phyloP scores from a whole-genome alignment of 176 grass and related monocot species.

The Bolboschoenus planiculmis region DNA sequence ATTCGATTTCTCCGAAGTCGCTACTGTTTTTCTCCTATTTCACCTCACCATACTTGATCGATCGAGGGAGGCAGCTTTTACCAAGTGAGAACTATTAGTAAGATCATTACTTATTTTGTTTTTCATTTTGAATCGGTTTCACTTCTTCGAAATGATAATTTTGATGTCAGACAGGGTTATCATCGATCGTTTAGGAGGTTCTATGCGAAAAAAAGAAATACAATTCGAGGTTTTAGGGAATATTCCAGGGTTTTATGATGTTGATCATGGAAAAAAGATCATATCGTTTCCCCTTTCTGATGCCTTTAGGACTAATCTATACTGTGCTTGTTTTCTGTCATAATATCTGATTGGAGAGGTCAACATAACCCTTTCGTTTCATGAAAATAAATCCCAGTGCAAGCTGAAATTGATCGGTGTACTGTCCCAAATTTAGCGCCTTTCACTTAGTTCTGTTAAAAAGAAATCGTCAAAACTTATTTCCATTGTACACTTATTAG shows the following conservation, averaged over 20 bases:
- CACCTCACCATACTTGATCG: background rate
- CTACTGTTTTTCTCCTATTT: background rate
- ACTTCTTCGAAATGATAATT: background rate
- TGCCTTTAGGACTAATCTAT: background rate
- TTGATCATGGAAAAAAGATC: background rate
- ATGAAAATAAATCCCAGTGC: background rate
- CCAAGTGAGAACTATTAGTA: background rate
- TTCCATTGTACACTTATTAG: background rate
- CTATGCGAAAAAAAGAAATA: background rate
- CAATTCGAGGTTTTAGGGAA: background rate
- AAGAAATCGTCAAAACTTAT: background rate
- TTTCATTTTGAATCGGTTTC: background rate
- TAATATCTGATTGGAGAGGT: background rate
- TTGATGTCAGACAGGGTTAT: background rate
- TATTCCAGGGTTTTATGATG: background rate
- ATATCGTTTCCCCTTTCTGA: background rate
- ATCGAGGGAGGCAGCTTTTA: background rate
- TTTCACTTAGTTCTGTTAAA: background rate
- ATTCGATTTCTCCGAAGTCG: background rate
- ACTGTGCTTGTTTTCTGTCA: background rate
- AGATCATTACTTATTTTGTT: background rate
- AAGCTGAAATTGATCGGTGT: background rate
- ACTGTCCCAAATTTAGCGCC: background rate
- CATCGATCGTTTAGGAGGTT: background rate
- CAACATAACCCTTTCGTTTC: background rate